A percentile compares a stretch with the other conserved stretches of the same genome.
phyloP scores from a whole-genome alignment of 192 early-diverging fungal species.

The Linnemannia schmuckeri region DNA sequence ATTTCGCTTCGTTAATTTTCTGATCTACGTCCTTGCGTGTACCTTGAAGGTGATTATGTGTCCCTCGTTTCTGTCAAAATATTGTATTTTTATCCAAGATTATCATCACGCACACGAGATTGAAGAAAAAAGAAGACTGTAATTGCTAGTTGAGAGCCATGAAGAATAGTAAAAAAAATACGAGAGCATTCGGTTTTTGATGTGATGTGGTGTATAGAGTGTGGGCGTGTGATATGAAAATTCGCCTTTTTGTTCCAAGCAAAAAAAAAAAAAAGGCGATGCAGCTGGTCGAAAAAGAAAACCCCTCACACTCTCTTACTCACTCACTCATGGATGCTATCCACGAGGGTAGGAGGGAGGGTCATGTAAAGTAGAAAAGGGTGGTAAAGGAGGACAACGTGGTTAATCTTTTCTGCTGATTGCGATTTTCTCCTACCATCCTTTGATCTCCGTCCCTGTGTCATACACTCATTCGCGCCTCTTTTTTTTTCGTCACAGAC shows the following conservation, averaged over 20 bases:
- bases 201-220: too few relatives aligned
- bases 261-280: background rate
- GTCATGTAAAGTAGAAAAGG: too few relatives aligned
- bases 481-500: background rate
- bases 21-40: background rate
- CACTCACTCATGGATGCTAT: background rate
- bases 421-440: background rate
- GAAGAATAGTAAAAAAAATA: background rate
- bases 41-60: background rate
- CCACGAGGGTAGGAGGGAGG: background rate
- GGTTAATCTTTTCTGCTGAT: slow-evolving; percentile 18
- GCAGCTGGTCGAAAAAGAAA: background rate
- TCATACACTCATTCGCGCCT: background rate
- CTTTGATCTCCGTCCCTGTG: background rate
- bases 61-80: background rate
- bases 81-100: background rate
- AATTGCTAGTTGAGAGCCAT: background rate
- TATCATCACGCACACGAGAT: background rate
- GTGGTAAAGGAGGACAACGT: background rate
- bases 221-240: background rate
- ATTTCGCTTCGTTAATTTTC: background rate
- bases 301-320: too few relatives aligned
- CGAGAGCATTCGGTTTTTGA: background rate
- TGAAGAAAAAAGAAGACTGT: background rate
- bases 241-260: background rate